These are phyloP conservation scores for Pichia sp. DNA, from an alignment of 1,139 yeast genomes.

Conservation along the genomic window DNA sequence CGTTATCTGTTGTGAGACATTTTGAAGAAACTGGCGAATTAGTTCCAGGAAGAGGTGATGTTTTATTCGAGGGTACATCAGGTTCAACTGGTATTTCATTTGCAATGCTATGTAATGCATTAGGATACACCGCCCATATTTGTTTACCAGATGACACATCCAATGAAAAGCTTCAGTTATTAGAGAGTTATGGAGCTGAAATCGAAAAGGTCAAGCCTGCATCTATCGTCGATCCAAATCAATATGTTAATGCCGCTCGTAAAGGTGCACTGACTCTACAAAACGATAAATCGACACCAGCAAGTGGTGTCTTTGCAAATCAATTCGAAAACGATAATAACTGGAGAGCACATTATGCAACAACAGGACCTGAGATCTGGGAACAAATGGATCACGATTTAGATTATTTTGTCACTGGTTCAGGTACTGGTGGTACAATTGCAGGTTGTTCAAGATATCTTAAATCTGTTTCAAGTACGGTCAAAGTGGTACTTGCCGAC, in stretches of 20 bases:
- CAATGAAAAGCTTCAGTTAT: constrained; percentile 69
- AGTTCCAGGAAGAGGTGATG: constrained; percentile 57
- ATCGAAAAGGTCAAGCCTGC: constrained; percentile 95
- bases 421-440: constrained; percentile 92
- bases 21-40: constrained; percentile 63
- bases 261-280: constrained; percentile 57
- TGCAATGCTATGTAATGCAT: constrained; percentile 81
- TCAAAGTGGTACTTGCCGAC: constrained; percentile 71
- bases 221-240: constrained; percentile 89
- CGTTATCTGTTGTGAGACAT: constrained; percentile 72
- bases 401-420: constrained; percentile 83
- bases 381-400: constrained; percentile 80
- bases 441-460: constrained; percentile 80
- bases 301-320: too few relatives aligned
- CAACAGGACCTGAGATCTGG: constrained; percentile 95
- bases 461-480: constrained; percentile 43
- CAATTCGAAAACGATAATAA: constrained; percentile 88
- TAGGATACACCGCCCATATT: constrained; percentile 88
- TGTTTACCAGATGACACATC: constrained; percentile 97
- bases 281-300: constrained; percentile 91
- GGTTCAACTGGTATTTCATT: constrained; percentile 96
- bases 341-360: constrained; percentile 84
- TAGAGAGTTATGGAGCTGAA: constrained; percentile 75
- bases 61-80: constrained; percentile 89
- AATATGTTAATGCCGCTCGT: constrained; percentile 88